Base-by-base conservation (phyloP, 1,284 basidiomycete species). In the Ustilago bromivora region DNA sequence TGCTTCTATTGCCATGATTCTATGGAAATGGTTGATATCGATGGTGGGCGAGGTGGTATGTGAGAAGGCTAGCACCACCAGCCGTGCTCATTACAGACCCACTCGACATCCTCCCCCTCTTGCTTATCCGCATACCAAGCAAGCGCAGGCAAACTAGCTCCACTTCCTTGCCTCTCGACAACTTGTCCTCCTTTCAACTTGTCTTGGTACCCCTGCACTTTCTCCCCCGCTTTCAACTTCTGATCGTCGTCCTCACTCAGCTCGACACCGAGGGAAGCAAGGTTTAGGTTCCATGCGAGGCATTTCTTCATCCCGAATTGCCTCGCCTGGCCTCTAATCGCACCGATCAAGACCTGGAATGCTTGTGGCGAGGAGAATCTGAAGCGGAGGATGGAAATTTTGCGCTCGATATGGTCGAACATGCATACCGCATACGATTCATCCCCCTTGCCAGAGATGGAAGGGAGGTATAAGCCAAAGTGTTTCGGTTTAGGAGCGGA, bases 221-320 rank as follows among this genome's bases (percentile, higher is more conserved):
- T 56, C 5, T 38, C 41, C 2, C 72, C 70, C n/a, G 43, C 17
- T n/a, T 38, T 47, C 13, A 72, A 32, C 40, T 46, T 23, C 4
- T 23, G 28, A 34, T 68, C 49, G 19, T 72, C 72, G n/a, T 59
- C 52, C 1, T 35, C n/a, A 23, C 23, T 65, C 3, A 73, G 55
- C n/a, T 70, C 32, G 6, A 70, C 61, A 5, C 57, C 67, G 9
- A 75, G 52, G 10, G 13, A n/a, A 5, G 35, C 17, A 9, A 70
- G 56, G 52, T 72, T 66, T 31, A 79, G 41, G 53, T 79, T 79
- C 76, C 76, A 79, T n/a, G 73, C 73, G 8, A 72, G 38, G 36
- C 55, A 38, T 57, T 72, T 76, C 4, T 43, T 36, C 69, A 76
- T 73, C 31, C 62, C 65, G 28, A 60, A 69, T 34, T 65, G 8